A percentile compares a stretch with the other conserved stretches of the same genome.
Evolutionary conservation across 2,329 filamentous ascomycete genomes (phyloP).

Genomic region (Aspergillus sp.): DNA sequence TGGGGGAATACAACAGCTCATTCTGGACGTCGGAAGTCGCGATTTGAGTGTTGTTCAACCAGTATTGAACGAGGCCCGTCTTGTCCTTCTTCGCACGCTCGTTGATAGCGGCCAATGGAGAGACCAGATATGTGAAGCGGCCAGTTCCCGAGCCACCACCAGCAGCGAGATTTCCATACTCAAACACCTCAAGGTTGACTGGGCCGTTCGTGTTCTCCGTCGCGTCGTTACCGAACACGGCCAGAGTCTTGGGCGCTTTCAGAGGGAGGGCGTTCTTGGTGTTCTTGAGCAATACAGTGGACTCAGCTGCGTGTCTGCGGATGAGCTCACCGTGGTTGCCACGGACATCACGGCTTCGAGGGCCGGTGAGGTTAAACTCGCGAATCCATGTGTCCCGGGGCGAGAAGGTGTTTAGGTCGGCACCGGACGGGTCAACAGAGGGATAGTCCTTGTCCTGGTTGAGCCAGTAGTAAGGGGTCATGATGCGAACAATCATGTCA

Average conservation of each 20-base stretch:
- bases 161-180: conserved; percentile 18
- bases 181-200: conserved; percentile 11
- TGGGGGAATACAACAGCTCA: conserved; percentile 22
- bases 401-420: conserved; percentile 12
- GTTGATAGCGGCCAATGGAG: conserved; percentile 30
- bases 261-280: conserved; percentile 49
- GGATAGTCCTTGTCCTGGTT: conserved; percentile 43
- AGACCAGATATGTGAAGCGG: conserved; percentile 25
- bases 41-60: conserved; percentile 22
- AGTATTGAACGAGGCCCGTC: conserved; percentile 20
- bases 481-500: conserved; percentile 49
- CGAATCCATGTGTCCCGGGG: conserved; percentile 14
- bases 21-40: neutral
- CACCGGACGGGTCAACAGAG: conserved; percentile 27
- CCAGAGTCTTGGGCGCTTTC: conserved; percentile 47
- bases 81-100: conserved; percentile 22
- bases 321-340: conserved; percentile 68
- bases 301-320: conserved; percentile 70
- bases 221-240: conserved; percentile 53
- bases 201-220: conserved; percentile 31
- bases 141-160: conserved; percentile 21
- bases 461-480: conserved; percentile 48
- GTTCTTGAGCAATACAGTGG: conserved; percentile 69
- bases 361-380: conserved; percentile 17
- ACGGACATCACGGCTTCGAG: conserved; percentile 58